A percentile compares a stretch with the other conserved stretches of the same genome.
Conservation (phyloP, 495 filamentous ascomycete species). For the Platismatia glauca region DNA sequence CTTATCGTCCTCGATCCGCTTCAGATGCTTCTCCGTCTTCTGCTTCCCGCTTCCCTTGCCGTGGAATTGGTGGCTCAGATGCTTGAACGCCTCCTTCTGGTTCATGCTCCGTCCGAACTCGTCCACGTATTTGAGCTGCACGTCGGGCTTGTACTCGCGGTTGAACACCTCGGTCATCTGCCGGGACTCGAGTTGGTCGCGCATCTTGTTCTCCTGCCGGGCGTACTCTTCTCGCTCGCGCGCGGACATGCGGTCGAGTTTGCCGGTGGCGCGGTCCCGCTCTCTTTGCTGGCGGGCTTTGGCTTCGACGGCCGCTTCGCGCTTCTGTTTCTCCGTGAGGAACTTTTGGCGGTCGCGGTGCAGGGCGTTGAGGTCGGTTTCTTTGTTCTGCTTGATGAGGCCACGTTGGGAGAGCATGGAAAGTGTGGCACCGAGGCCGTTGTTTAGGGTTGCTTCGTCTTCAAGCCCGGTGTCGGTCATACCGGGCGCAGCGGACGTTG, state of each 20-base stretch:
- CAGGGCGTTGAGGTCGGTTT: slow-evolving; percentile 55
- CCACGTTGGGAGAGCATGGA: slow-evolving; percentile 74
- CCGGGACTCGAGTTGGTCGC: slow-evolving; percentile 72
- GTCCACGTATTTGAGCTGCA: slow-evolving; percentile 84
- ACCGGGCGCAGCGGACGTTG: slow-evolving; percentile 35
- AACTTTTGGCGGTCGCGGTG: slow-evolving; percentile 74
- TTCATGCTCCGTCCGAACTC: slow-evolving; percentile 76
- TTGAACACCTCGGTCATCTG: slow-evolving; percentile 77
- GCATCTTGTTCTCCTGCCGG: slow-evolving; percentile 72
- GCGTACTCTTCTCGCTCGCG: slow-evolving; percentile 88
- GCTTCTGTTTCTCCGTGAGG: slow-evolving; percentile 63
- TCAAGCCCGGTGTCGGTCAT: slow-evolving; percentile 69
- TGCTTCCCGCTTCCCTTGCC: slow-evolving; percentile 94
- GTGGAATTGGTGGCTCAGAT: slow-evolving; percentile 94
- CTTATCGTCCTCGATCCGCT: slow-evolving; percentile 96
- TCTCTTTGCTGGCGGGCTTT: slow-evolving; percentile 77
- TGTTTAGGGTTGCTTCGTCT: slow-evolving; percentile 67
- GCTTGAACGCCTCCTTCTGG: slow-evolving; percentile 92
- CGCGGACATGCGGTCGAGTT: slow-evolving; percentile 75
- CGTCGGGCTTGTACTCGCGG: slow-evolving; percentile 77
- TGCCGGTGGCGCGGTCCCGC: slow-evolving; percentile 70
- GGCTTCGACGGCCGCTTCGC: slow-evolving; percentile 66
- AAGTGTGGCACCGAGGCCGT: slow-evolving; percentile 74
- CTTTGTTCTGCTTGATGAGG: slow-evolving; percentile 56
- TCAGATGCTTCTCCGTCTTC: slow-evolving; percentile 93